A percentile compares a stretch with the other conserved stretches of the same genome.
These are phyloP conservation scores for Haplosporangium sp. DNA, from an alignment of 371 early-diverging fungal genomes.

Conservation along the genomic window DNA sequence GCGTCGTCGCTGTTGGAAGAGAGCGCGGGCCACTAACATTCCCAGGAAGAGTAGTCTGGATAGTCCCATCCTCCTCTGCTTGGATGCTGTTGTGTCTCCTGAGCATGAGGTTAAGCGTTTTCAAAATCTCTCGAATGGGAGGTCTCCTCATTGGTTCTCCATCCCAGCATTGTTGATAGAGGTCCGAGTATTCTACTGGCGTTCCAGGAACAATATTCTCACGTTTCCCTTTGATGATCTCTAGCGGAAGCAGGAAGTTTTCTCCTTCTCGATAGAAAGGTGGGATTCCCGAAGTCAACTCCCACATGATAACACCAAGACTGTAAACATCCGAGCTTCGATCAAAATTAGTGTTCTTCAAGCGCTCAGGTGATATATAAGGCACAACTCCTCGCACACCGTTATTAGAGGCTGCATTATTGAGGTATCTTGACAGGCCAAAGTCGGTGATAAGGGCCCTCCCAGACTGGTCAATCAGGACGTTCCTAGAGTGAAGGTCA, in stretches of 20 bases:
- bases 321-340: conserved; percentile 65
- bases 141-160: conserved; percentile 49
- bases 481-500: conserved; percentile 56
- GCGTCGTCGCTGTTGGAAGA: conserved; percentile 17
- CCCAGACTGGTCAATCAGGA: conserved; percentile 32
- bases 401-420: conserved; percentile 39
- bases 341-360: conserved; percentile 58
- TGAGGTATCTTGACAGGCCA: conserved; percentile 47
- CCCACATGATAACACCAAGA: conserved; percentile 67
- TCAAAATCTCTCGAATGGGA: conserved; percentile 17
- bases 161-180: conserved; percentile 57
- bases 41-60: neutral
- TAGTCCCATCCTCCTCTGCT: conserved; percentile 2
- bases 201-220: conserved; percentile 50
- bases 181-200: conserved; percentile 46
- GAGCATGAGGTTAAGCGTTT: conserved; percentile 23
- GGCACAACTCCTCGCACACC: conserved; percentile 59
- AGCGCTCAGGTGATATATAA: conserved; percentile 67
- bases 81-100: neutral
- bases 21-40: conserved; percentile 21
- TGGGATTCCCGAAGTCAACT: conserved; percentile 58
- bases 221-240: conserved; percentile 46
- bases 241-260: conserved; percentile 36
- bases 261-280: conserved; percentile 51
- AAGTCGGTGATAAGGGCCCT: conserved; percentile 52